Evolutionary conservation across 2,329 filamentous ascomycete genomes (phyloP), one percentile per base, ranked within the genome.

Genomic region (Reticulascus tulasneorum): DNA sequence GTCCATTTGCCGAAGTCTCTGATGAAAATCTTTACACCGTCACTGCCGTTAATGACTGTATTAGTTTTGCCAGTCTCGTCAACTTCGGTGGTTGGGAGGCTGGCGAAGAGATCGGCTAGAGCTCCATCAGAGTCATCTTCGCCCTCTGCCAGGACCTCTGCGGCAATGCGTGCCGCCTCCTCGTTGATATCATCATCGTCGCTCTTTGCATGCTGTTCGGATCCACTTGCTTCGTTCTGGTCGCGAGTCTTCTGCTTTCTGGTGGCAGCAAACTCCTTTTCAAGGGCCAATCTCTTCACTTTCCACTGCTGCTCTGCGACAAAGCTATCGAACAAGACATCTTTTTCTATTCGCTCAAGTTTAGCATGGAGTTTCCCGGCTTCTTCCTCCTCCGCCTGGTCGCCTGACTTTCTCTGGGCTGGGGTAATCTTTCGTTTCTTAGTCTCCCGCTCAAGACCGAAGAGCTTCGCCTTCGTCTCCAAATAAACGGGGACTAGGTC

Each of bases 1-100:
- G 77, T 76, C 68, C 80, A 82, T 57, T 87, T 88, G 2, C 87
- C 89, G 69, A 97, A 96, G 51, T 96, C 84, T 27, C 86, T 73
- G 31, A 94, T 73, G 1, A 67, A 73, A 5, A 88, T 60, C 38
- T 73, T 79, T 6, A 65, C 55, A 2, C 77, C 73, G 45, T 75
- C 59, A 36, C 64, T 47, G 29, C 67, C 63, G 50, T 71, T 77
- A 27, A 79, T 64, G 25, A 75, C 71, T 0, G 69, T 81, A 23
- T 60, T 69, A 3, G 69, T 71, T 53, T 79, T 75, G n/a, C 78
- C 78, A 8, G 74, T 78, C 6, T 56, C 47, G 47, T 82, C 76
- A 6, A 78, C 66, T 50, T 82, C 77, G 47, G 68, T 73, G 18
- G 78, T 70, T 2, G 80, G 80, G 6, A 84, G 58, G 38, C 67